Evolutionary conservation across 345 rosid genomes (phyloP).

Genomic region (rapeseed (Brassica napus)): DNA sequence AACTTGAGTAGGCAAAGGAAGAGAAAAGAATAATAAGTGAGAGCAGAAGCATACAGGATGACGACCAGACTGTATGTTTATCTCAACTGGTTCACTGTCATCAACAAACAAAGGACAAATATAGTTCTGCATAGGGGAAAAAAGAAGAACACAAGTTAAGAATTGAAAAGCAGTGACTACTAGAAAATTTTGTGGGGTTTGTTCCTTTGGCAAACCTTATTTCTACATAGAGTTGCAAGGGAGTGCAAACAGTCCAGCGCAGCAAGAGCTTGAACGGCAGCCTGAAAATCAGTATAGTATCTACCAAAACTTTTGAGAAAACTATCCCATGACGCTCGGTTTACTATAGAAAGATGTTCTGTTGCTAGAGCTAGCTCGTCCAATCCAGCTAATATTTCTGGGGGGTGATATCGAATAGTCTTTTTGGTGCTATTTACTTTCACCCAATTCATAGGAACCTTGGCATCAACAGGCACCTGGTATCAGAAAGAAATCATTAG

Average conservation of each 20-base stretch:
- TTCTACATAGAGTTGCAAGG: conserved; percentile 78
- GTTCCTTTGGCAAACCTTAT: conserved; percentile 52
- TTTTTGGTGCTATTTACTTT: conserved; percentile 88
- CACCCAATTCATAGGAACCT: conserved; percentile 76
- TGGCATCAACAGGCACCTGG: conserved; percentile 76
- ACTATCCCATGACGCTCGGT: conserved; percentile 80
- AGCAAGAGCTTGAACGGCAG: conserved; percentile 81
- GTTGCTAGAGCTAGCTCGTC: conserved; percentile 75
- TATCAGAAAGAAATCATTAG: conserved; percentile 30
- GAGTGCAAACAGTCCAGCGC: conserved; percentile 89
- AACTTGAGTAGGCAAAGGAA: background rate
- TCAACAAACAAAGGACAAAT: conserved; percentile 64
- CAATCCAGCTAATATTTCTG: conserved; percentile 71
- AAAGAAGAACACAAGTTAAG: background rate
- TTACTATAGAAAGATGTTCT: conserved; percentile 67
- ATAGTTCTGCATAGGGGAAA: conserved; percentile 61
- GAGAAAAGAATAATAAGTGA: background rate
- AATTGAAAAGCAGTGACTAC: conserved; percentile 6
- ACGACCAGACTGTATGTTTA: conserved; percentile 70
- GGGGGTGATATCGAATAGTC: conserved; percentile 87
- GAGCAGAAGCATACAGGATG: conserved; percentile 63
- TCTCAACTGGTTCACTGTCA: conserved; percentile 71
- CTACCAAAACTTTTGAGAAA: conserved; percentile 64
- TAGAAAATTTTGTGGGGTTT: background rate
- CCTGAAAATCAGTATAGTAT: conserved; percentile 72